Percentiles rank a stretch among this genome's conserved stretches.
These are phyloP conservation scores for Cyberlindnera veronae DNA, from an alignment of 805 yeast genomes.

Conservation along the genomic window DNA sequence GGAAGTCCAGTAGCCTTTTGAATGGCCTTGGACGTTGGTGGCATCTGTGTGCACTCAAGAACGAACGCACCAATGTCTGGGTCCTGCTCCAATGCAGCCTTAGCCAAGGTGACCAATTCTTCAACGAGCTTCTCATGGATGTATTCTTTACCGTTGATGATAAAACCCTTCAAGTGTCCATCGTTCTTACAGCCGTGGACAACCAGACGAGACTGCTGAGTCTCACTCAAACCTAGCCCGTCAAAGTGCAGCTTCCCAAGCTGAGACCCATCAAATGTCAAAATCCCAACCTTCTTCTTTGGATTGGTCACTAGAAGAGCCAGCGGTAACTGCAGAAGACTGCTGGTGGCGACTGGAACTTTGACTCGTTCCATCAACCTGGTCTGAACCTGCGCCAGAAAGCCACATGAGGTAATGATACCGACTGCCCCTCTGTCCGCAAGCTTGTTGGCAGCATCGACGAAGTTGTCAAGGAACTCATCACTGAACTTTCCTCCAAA, in stretches of 20 bases:
- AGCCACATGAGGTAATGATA: slow-evolving; percentile 35
- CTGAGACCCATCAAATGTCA: slow-evolving; percentile 30
- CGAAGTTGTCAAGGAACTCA: slow-evolving; percentile 27
- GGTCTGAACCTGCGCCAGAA: slow-evolving; percentile 31
- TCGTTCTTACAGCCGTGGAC: slow-evolving; percentile 23
- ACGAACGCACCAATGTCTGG: slow-evolving; percentile 30
- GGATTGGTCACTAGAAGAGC: slow-evolving; percentile 23
- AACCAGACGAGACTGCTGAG: slow-evolving; percentile 19
- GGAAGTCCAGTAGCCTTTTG: slow-evolving; percentile 28
- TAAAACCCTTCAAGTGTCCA: slow-evolving; percentile 27
- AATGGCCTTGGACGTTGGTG: slow-evolving; percentile 31
- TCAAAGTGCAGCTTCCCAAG: slow-evolving; percentile 29
- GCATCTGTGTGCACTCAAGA: slow-evolving; percentile 36
- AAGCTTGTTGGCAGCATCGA: slow-evolving; percentile 27
- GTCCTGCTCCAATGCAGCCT: slow-evolving; percentile 20
- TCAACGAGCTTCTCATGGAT: slow-evolving; percentile 25
- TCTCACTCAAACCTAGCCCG: slow-evolving; percentile 29
- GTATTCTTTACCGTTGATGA: slow-evolving; percentile 27
- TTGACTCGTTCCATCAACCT: slow-evolving; percentile 22
- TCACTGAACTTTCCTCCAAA: slow-evolving; percentile 22
- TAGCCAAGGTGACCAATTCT: slow-evolving; percentile 27
- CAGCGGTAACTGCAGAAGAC: slow-evolving; percentile 31
- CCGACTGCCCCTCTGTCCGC: slow-evolving; percentile 33
- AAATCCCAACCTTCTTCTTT: slow-evolving; percentile 26
- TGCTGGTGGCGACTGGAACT: slow-evolving; percentile 33